phyloP scores from a whole-genome alignment of 2,329 filamentous ascomycete genomes.

The Sclerotinia nivalis region DNA sequence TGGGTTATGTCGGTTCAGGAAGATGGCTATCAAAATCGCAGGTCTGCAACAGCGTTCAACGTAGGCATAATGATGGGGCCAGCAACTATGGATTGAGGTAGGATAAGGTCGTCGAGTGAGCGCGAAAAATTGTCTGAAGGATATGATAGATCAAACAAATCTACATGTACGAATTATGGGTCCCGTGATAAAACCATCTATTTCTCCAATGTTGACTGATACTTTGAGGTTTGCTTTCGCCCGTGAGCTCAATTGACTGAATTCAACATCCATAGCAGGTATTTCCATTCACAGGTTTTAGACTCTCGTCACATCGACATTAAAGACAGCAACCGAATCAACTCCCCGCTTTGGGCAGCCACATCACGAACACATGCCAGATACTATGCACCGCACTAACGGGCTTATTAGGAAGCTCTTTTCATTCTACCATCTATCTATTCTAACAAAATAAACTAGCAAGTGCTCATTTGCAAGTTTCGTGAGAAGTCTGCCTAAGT shows the following conservation, averaged over 20 bases:
- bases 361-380: not conserved
- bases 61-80: not conserved
- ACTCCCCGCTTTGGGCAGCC: not conserved
- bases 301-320: not conserved
- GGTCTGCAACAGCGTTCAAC: not conserved
- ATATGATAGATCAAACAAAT: not conserved
- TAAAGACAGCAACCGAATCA: accelerated
- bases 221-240: not conserved
- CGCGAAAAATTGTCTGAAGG: not conserved
- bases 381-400: slow-evolving; percentile 15
- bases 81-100: not conserved
- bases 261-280: not conserved
- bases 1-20: too few species aligned
- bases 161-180: too few species aligned
- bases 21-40: not conserved
- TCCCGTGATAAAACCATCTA: too few species aligned
- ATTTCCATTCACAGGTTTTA: not conserved
- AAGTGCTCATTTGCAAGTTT: not conserved
- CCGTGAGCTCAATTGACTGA: not conserved
- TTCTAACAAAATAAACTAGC: not conserved
- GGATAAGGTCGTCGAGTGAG: not conserved
- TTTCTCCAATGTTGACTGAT: not conserved
- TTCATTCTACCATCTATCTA: slow-evolving; percentile 2
- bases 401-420: not conserved
- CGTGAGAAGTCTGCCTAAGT: not conserved